Conservation (phyloP, 2,329 filamentous ascomycete species). For the Graphium sp. region DNA sequence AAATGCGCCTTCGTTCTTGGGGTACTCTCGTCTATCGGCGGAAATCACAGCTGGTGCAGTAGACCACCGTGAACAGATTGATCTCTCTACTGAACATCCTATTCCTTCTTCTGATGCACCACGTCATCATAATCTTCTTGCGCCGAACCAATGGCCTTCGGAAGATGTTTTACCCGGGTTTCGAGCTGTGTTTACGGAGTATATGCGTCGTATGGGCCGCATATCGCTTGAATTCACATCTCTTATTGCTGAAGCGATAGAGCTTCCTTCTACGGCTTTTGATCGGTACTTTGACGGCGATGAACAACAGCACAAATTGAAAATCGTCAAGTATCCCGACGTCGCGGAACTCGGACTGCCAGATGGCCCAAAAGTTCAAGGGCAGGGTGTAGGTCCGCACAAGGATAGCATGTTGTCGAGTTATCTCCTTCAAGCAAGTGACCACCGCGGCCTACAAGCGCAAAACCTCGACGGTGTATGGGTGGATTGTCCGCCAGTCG, state of each 20-base stretch:
- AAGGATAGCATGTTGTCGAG: slow-evolving; percentile 74
- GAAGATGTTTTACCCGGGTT: slow-evolving; percentile 47
- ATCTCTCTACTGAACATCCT: slow-evolving; percentile 65
- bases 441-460: slow-evolving; percentile 65
- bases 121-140: slow-evolving; percentile 57
- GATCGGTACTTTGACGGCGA: slow-evolving; percentile 59
- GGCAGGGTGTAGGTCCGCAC: slow-evolving; percentile 58
- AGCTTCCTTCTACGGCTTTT: slow-evolving; percentile 53
- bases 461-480: slow-evolving; percentile 65
- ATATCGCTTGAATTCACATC: slow-evolving; percentile 61
- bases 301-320: slow-evolving; percentile 75
- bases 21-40: slow-evolving; percentile 48
- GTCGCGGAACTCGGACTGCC: slow-evolving; percentile 35
- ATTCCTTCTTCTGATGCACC: slow-evolving; percentile 46
- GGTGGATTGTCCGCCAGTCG: slow-evolving; percentile 66
- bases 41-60: slow-evolving; percentile 57
- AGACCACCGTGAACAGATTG: slow-evolving; percentile 77
- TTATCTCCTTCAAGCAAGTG: slow-evolving; percentile 64
- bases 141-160: slow-evolving; percentile 69
- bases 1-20: slow-evolving; percentile 54
- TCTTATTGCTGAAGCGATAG: slow-evolving; percentile 72
- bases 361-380: slow-evolving; percentile 20
- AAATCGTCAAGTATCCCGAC: slow-evolving; percentile 79
- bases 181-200: slow-evolving; percentile 50
- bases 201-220: slow-evolving; percentile 58